These are phyloP conservation scores for Fusarium anthophilum DNA, from an alignment of 2,329 filamentous ascomycete species.

Conservation along the genomic window DNA sequence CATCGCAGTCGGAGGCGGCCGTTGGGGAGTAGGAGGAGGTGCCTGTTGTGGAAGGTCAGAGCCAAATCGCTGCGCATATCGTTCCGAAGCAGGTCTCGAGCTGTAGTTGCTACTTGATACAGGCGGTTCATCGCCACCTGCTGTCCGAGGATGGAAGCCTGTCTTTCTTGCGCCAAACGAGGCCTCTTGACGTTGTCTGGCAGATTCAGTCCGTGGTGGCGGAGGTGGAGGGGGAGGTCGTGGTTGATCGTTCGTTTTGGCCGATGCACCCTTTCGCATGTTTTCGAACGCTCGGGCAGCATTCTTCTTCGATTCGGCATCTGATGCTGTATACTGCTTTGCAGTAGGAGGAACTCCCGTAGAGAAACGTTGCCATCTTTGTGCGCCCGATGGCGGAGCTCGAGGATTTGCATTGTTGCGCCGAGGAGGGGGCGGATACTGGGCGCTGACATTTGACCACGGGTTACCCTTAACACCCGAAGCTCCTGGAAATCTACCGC, in stretches of 20 bases:
- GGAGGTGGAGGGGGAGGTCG: conserved; percentile 48
- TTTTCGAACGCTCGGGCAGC: conserved; percentile 55
- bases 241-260: conserved; percentile 41
- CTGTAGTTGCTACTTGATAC: conserved; percentile 62
- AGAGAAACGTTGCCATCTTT: conserved; percentile 57
- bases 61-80: conserved; percentile 22
- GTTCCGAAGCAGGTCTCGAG: conserved; percentile 47
- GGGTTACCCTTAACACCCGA: conserved; percentile 68
- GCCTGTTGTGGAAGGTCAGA: conserved; percentile 20
- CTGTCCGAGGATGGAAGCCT: conserved; percentile 61
- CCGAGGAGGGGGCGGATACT: conserved; percentile 62
- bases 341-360: conserved; percentile 55
- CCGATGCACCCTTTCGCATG: conserved; percentile 52
- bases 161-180: conserved; percentile 62
- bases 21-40: conserved; percentile 21
- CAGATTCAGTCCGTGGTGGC: conserved; percentile 61
- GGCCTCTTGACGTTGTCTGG: conserved; percentile 63
- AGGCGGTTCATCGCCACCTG: conserved; percentile 62
- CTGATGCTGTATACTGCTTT: conserved; percentile 48
- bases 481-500: conserved; percentile 55
- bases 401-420: conserved; percentile 43
- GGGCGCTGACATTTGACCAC: conserved; percentile 59
- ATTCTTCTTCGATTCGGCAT: conserved; percentile 53
- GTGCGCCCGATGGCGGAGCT: conserved; percentile 49
- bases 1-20: conserved; percentile 39